These are phyloP conservation scores for Calamus simplicifolius DNA, from an alignment of 176 grass and related monocot species.

Conservation along the genomic window DNA sequence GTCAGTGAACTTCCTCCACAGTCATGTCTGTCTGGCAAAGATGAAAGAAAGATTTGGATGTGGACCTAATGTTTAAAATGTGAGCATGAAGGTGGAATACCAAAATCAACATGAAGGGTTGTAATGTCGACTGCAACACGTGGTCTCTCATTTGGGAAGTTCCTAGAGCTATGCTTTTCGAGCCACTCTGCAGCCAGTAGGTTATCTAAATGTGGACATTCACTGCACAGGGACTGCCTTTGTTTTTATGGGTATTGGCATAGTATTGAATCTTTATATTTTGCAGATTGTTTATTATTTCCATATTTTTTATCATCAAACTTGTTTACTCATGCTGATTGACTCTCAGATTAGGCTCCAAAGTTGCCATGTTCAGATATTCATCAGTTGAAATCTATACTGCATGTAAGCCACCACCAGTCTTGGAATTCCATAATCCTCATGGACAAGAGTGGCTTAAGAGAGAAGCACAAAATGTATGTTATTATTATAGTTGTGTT, in stretches of 20 bases:
- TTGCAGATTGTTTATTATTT: background rate
- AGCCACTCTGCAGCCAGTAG: slow-evolving; percentile 64
- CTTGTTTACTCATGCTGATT: background rate
- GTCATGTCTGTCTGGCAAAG: slow-evolving; percentile 46
- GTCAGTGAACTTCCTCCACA: slow-evolving; percentile 40
- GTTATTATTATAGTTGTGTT: background rate
- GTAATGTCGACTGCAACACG: slow-evolving; percentile 58
- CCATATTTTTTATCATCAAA: background rate
- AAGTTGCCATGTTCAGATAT: slow-evolving; percentile 82
- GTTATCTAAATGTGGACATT: slow-evolving; percentile 76
- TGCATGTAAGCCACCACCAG: slow-evolving; percentile 59
- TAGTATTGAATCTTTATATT: background rate
- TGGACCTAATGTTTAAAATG: slow-evolving; percentile 86
- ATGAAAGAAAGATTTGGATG: slow-evolving; percentile 87
- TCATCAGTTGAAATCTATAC: slow-evolving; percentile 66
- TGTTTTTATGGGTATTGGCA: slow-evolving; percentile 74
- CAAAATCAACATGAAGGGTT: slow-evolving; percentile 46
- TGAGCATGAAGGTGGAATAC: slow-evolving; percentile 45
- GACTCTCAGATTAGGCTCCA: slow-evolving; percentile 70
- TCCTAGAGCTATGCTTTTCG: slow-evolving; percentile 90
- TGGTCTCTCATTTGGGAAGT: slow-evolving; percentile 85
- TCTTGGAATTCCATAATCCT: slow-evolving; percentile 58
- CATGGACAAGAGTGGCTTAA: slow-evolving; percentile 46
- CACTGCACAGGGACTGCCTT: slow-evolving; percentile 75
- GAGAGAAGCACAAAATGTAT: slow-evolving; percentile 57